Percentiles rank a stretch among this genome's conserved stretches.
phyloP scores from a whole-genome alignment of 768 basidiomycete species.

The Tephrocybe sp. region DNA sequence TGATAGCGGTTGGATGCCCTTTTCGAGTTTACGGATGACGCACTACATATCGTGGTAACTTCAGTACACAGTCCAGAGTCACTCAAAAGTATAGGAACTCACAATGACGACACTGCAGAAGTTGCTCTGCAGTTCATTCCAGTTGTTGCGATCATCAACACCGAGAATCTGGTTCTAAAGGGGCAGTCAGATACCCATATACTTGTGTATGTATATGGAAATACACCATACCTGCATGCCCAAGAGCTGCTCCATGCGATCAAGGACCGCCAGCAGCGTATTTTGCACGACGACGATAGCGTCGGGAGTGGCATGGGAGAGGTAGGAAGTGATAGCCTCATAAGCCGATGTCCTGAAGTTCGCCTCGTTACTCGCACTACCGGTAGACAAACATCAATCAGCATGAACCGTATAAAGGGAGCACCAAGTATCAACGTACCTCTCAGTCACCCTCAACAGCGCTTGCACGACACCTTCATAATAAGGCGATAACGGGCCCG shows the following conservation, averaged over 20 bases:
- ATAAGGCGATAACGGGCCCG: slow-evolving; percentile 78
- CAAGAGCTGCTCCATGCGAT: slow-evolving; percentile 87
- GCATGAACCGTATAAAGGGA: neutral
- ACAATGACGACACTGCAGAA: slow-evolving; percentile 89
- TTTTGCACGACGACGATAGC: slow-evolving; percentile 79
- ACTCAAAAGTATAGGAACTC: slow-evolving; percentile 28
- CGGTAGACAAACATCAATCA: slow-evolving; percentile 13
- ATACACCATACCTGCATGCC: slow-evolving; percentile 63
- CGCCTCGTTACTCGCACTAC: slow-evolving; percentile 77
- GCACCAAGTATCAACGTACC: slow-evolving; percentile 43
- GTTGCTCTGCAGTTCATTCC: slow-evolving; percentile 97
- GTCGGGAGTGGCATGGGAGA: slow-evolving; percentile 77
- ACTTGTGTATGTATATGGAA: neutral
- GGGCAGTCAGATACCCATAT: neutral
- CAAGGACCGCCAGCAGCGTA: slow-evolving; percentile 77
- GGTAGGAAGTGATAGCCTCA: slow-evolving; percentile 88
- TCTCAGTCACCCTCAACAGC: slow-evolving; percentile 83
- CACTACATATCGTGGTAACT: slow-evolving; percentile 49
- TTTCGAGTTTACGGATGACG: slow-evolving; percentile 80
- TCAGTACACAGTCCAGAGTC: slow-evolving; percentile 3
- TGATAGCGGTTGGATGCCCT: slow-evolving; percentile 81
- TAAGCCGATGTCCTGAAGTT: slow-evolving; percentile 96
- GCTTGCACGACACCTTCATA: slow-evolving; percentile 85
- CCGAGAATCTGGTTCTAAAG: slow-evolving; percentile 88
- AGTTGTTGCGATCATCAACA: slow-evolving; percentile 94